Evolutionary conservation across 2,329 filamentous ascomycete genomes (phyloP), one percentile per base, ranked within the genome.

Genomic region (Botryosphaeria dothidea): DNA sequence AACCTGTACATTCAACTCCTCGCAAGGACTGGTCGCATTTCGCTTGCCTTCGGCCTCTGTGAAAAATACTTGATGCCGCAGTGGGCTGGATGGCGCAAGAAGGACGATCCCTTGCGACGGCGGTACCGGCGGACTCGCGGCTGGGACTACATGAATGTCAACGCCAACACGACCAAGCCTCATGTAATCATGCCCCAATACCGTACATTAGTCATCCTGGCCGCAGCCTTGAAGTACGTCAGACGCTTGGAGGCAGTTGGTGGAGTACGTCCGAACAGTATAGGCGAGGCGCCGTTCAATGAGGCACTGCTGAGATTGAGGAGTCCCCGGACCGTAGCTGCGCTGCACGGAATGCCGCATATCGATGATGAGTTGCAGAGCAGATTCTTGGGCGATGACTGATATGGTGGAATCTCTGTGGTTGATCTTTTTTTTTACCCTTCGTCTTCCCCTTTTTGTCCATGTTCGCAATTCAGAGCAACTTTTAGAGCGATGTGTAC

Each of bases 41-140:
- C 86, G 54, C 82, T 89, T 21, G 93, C 93, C 41, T 96, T 95
- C 77, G 74, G 80, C 23, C 78, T 89, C 60, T 94, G 91, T 73
- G 94, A 98, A 79, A 79, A 83, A 27, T 86, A 87, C 66, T 88
- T 98, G 64, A 96, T 97, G 85, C 84, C 86, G 1, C 83, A 86
- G 36, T 97, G 93, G 85, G 85, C 86, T 11, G 92, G 92, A 25
- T 97, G 93, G 92, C 71, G 69, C 27, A 41, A 66, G 2, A n/a
- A 29, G 8, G 23, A 34, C 66, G 1, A 34, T n/a, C 17, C 11
- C 17, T 67, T 72, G 7, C 57, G 66, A 3, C 72, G 74, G 0
- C 68, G 65, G 49, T 74, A 72, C 56, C 61, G 68, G 17, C 69
- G 72, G 41, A 66, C 61, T 3, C 63, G 36, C 13, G 71, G 73